A percentile compares a stretch with the other conserved stretches of the same genome.
Evolutionary conservation across 371 early-diverging fungal species (phyloP).

Genomic region (Smittium culicis): DNA sequence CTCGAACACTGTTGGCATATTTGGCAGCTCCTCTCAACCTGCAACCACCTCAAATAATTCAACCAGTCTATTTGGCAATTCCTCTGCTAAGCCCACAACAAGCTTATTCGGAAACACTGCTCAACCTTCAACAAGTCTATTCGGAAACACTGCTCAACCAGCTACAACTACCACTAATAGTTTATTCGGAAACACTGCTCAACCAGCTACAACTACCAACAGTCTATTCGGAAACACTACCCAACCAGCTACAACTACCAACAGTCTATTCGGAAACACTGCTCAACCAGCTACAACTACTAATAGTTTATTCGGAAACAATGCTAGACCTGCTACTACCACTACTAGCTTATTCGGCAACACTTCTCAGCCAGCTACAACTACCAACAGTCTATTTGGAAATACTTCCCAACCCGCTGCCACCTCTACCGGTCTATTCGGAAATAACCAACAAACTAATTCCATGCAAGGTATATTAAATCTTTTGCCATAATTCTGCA

Average conservation of each 20-base stretch:
- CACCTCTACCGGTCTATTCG: conserved; percentile 2
- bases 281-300: neutral
- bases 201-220: neutral
- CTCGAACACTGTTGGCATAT: no score
- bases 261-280: no score
- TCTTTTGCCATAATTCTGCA: neutral
- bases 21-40: no score
- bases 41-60: no score
- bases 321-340: neutral
- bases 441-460: neutral
- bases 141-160: no score
- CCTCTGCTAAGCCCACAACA: conserved; percentile 2
- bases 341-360: neutral
- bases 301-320: conserved; percentile 4
- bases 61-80: no score
- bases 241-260: neutral
- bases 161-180: no score
- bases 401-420: neutral
- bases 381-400: conserved; percentile 2
- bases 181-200: no score
- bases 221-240: no score
- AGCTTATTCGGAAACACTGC: conserved; percentile 3
- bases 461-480: neutral
- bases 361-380: neutral
- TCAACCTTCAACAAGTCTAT: no score